Percentiles rank a stretch among this genome's conserved stretches.
These are phyloP conservation scores for Russula virescens DNA, from an alignment of 768 basidiomycete species.

Conservation along the genomic window DNA sequence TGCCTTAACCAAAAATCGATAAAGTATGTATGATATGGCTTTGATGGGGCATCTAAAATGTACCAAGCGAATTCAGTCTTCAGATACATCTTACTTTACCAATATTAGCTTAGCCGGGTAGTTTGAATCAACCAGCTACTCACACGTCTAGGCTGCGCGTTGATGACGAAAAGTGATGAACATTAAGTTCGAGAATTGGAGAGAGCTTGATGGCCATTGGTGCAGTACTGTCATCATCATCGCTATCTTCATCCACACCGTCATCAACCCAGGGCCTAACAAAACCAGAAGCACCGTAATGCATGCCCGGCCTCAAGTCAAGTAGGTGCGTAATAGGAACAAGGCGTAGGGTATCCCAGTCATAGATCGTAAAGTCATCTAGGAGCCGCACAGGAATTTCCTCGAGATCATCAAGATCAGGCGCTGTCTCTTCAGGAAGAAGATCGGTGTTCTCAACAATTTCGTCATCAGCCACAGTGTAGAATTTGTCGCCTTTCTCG, in stretches of 20 bases:
- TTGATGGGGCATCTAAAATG: slow-evolving; percentile 49
- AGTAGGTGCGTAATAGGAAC: slow-evolving; percentile 40
- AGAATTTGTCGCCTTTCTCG: not conserved
- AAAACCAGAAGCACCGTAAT: slow-evolving; percentile 36
- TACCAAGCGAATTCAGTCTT: slow-evolving; percentile 65
- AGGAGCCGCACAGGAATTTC: slow-evolving; percentile 54
- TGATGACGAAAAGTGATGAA: slow-evolving; percentile 38
- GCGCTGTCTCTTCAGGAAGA: slow-evolving; percentile 3
- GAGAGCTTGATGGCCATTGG: slow-evolving; percentile 37
- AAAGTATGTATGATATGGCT: slow-evolving; percentile 42
- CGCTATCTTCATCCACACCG: slow-evolving; percentile 12
- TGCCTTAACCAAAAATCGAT: slow-evolving; percentile 45
- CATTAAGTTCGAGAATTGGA: slow-evolving; percentile 41
- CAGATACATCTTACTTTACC: slow-evolving; percentile 54
- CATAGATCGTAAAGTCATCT: slow-evolving; percentile 49
- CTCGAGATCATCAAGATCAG: slow-evolving; percentile 22
- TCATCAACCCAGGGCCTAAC: slow-evolving; percentile 36
- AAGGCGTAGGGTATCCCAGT: slow-evolving; percentile 34
- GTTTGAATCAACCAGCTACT: slow-evolving; percentile 8
- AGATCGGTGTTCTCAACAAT: not conserved
- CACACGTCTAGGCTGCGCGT: slow-evolving; percentile 41
- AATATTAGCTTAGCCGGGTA: not conserved
- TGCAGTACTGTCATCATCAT: not conserved
- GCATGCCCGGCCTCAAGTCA: slow-evolving; percentile 25
- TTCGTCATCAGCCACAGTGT: not conserved